Conservation (phyloP, 352 stramenopile genomes). For the Phytophthora capsici region DNA sequence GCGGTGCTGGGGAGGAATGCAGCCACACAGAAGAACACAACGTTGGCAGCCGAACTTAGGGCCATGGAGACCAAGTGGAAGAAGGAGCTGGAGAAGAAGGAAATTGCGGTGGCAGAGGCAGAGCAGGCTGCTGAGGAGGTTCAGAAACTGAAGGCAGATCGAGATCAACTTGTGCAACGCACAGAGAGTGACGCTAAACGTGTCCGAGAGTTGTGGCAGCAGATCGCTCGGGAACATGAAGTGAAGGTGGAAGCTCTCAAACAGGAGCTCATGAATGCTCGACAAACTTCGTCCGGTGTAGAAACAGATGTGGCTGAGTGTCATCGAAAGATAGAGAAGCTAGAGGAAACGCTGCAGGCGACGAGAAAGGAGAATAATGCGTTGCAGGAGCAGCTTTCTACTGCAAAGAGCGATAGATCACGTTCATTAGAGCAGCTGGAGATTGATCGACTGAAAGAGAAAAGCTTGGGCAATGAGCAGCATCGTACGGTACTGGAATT, state of each 20-base stretch:
- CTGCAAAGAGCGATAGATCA: conserved; percentile 41
- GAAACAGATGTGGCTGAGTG: conserved; percentile 33
- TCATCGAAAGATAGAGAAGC: conserved; percentile 37
- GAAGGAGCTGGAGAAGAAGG: conserved; percentile 70
- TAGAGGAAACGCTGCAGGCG: conserved; percentile 42
- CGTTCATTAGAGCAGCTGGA: conserved; percentile 45
- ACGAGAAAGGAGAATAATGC: conserved; percentile 46
- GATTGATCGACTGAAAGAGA: conserved; percentile 43
- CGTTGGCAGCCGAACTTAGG: conserved; percentile 55
- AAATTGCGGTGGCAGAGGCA: conserved; percentile 55
- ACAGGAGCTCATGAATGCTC: conserved; percentile 46
- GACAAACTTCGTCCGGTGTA: conserved; percentile 28
- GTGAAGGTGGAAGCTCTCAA: conserved; percentile 53
- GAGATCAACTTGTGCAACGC: conserved; percentile 65
- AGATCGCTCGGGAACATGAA: conserved; percentile 77
- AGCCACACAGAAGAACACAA: conserved; percentile 60
- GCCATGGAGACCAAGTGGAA: conserved; percentile 63
- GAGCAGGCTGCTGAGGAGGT: conserved; percentile 58
- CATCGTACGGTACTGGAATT: conserved; percentile 45
- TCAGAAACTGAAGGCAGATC: conserved; percentile 48
- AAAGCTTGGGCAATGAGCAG: conserved; percentile 38
- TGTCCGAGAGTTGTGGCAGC: conserved; percentile 79
- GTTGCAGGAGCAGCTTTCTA: conserved; percentile 48
- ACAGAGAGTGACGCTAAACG: conserved; percentile 77
- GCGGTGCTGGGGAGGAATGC: conserved; percentile 56